phyloP scores from a whole-genome alignment of 140 eudicot genomes.

The Anethum foeniculum region DNA sequence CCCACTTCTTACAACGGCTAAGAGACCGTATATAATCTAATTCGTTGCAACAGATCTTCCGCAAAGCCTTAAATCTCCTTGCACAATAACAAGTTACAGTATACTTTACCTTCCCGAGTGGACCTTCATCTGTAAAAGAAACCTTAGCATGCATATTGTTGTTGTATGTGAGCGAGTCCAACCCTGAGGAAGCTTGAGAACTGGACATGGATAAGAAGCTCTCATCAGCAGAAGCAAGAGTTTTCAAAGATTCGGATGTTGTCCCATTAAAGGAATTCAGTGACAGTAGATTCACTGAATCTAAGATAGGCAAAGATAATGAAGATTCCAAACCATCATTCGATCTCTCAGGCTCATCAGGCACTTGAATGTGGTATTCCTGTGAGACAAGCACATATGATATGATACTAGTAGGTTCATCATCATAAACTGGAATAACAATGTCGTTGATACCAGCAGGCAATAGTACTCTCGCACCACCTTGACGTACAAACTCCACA shows the following conservation, averaged over 20 bases:
- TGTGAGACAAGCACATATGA: constrained; percentile 48
- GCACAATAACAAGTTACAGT: constrained; percentile 51
- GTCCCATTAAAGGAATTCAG: constrained; percentile 28
- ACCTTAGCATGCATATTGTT: constrained; percentile 30
- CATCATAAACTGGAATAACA: constrained; percentile 48
- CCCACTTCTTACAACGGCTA: constrained; percentile 64
- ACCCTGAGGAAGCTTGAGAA: constrained; percentile 25
- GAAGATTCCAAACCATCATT: constrained; percentile 27
- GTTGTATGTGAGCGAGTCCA: constrained; percentile 28
- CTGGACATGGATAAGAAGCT: constrained; percentile 27
- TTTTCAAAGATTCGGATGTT: constrained; percentile 24
- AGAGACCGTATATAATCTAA: constrained; percentile 44
- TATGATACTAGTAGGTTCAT: constrained; percentile 56
- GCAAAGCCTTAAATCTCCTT: constrained; percentile 41
- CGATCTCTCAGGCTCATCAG: constrained; percentile 24
- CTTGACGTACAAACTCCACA: constrained; percentile 26
- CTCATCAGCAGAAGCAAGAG: constrained; percentile 37
- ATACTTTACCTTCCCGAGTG: constrained; percentile 48
- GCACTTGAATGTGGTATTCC: constrained; percentile 30
- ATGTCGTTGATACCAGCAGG: constrained; percentile 33
- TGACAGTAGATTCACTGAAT: constrained; percentile 23
- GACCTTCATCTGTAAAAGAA: constrained; percentile 43
- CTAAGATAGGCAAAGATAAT: constrained; percentile 27
- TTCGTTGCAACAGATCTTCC: constrained; percentile 42
- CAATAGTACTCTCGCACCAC: constrained; percentile 42